Base-by-base conservation (phyloP, 352 stramenopile species). In the Phytophthora pinifolia region DNA sequence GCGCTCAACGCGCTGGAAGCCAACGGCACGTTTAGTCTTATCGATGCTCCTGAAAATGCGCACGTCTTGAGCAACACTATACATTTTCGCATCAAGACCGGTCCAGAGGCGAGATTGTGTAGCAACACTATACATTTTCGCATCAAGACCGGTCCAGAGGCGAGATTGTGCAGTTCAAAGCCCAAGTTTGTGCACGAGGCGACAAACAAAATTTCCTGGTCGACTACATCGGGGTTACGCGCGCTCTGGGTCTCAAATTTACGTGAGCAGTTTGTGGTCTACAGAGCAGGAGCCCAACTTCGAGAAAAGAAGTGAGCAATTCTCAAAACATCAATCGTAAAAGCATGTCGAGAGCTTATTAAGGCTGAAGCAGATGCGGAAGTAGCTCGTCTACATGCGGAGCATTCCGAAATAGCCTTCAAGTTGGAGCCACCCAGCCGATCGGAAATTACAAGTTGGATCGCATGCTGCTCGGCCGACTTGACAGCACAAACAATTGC, bases 151-250 rank as follows among this genome's bases (percentile, higher is more conserved):
- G n/a, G n/a, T n/a, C n/a, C n/a, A n/a, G n/a, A 6, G 34, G 42
- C 5, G 51, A 59, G 17, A 20, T 45, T n/a, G 20, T 31, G 0
- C 47, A 32, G n/a, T 55, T 20, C 47, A 55, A 55, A 10, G 47
- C 36, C 1, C 25, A 27, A 14, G 14, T 55, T 7, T 46, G 47
- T 18, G 47, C 47, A 9, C 35, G 36, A 20, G 47, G 36, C 27
- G 47, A 55, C 12, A 36, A 20, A 8, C 47, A 55, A 33, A 10
- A 41, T 15, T 55, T 32, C 27, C 2, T 32, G n/a, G 2, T 46
- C 9, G 31, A 49, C 31, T 8, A 45, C 31, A 10, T 6, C 18
- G 0, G 9, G 5, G 8, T 31, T 45, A 10, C 18, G 20, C 15
- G 12, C 5, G 9, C 10, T 25, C 15, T 45, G 38, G 38, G 13